Evolutionary conservation across 345 rosid species (phyloP), one percentile per base, ranked within the genome.

Genomic region (Reutealis trisperma): DNA sequence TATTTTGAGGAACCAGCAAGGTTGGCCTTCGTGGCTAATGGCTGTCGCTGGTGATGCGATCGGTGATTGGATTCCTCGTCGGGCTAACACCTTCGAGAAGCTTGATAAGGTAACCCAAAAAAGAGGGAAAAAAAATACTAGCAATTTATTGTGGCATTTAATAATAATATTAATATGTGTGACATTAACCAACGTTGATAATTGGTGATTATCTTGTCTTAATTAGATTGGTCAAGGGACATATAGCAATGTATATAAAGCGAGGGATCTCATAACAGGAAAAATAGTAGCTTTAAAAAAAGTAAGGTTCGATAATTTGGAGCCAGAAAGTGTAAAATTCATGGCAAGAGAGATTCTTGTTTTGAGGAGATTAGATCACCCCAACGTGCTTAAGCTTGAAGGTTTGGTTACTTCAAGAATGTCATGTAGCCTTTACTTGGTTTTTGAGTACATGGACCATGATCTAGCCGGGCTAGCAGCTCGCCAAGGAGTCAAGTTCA

Each of bases 301-400:
- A 80, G 99, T 95, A 63, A 84, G 99, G 75, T 95, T 95, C 79
- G 99, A 95, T 76, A 90, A 90, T 85, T 87, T 90, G 74, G 97
- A 95, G 84, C 88, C 91, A 22, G 99, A 95, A 87, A 92, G 97
- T 85, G 93, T 95, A 47, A 93, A 86, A 70, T 95, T 95, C 75
- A 95, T 95, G 99, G 98, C 98, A 1, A 89, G 98, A 78, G 99
- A 95, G 88, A 95, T 95, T 84, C 92, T 93, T 78, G 89, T 95
- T 37, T 77, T 93, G 62, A 81, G 91, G 41, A 76, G 85, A 57
- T 83, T 95, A 18, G 88, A 95, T 61, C 99, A 95, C 81, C 98
- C 93, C 13, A 95, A 93, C 81, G 90, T 95, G 63, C 87, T 95
- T 52, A 95, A 92, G 89, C 92, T 95, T 44, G 87, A 93, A 78